Conservation (phyloP, 2,329 filamentous ascomycete genomes). For the Colletotrichum salicis region DNA sequence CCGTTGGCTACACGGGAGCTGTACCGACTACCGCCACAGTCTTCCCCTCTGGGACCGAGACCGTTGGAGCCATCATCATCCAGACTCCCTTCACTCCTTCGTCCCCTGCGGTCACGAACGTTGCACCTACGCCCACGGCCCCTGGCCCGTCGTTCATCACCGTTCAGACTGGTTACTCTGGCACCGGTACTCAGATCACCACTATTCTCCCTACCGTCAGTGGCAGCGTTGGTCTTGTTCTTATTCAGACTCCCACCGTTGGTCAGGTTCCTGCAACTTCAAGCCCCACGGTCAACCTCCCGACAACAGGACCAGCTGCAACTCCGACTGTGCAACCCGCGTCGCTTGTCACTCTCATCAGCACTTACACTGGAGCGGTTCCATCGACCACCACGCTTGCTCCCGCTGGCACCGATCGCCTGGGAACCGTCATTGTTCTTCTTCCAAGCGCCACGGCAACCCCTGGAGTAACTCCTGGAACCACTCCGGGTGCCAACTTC, state of each 20-base stretch:
- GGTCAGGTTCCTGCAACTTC: neutral
- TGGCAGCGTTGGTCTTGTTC: conserved; percentile 11
- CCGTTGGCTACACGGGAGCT: conserved; percentile 9
- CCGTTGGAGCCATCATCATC: conserved; percentile 25
- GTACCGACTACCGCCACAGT: conserved; percentile 11
- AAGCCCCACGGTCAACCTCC: neutral
- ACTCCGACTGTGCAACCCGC: neutral
- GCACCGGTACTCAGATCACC: conserved; percentile 16
- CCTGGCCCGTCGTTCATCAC: conserved; percentile 16
- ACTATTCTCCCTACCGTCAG: conserved; percentile 12
- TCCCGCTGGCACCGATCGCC: conserved; percentile 1
- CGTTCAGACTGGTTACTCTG: conserved; percentile 19
- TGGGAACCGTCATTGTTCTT: conserved; percentile 13
- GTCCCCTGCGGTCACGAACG: neutral
- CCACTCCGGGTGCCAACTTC: neutral
- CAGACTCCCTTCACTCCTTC: conserved; percentile 3
- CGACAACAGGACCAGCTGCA: neutral
- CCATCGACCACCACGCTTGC: conserved; percentile 21
- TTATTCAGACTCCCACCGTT: conserved; percentile 22
- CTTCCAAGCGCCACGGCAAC: conserved; percentile 14
- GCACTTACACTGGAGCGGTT: conserved; percentile 15
- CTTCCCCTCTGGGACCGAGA: conserved; percentile 19
- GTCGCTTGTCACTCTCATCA: conserved; percentile 16
- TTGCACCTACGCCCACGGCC: neutral
- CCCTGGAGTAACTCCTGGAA: neutral